Conservation (phyloP, 2,329 filamentous ascomycete genomes). For the Neospermospora avenae region DNA sequence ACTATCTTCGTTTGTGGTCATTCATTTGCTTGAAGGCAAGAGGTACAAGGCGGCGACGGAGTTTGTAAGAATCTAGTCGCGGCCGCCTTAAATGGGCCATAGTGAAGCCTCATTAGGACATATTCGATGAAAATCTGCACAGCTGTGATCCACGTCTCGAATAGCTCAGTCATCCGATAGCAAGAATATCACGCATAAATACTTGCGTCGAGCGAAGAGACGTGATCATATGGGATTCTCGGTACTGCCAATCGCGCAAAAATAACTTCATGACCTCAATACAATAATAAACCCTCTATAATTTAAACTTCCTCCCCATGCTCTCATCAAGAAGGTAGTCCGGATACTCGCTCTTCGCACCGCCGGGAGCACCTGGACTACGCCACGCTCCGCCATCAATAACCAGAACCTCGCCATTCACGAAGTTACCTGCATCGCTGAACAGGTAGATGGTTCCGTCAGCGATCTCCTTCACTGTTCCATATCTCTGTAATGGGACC, state of each 20-base stretch:
- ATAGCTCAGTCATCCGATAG: neutral
- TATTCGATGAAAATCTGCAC: too few relatives aligned
- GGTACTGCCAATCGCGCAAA: too few relatives aligned
- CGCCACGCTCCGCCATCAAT: slow-evolving; percentile 53
- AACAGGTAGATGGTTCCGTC: slow-evolving; percentile 91
- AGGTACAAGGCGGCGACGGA: too few relatives aligned
- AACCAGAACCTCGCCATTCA: slow-evolving; percentile 79
- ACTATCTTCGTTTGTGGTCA: too few relatives aligned
- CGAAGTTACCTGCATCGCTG: slow-evolving; percentile 78
- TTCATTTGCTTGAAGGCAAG: too few relatives aligned
- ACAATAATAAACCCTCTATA: slow-evolving; percentile 2
- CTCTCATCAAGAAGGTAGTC: slow-evolving; percentile 30
- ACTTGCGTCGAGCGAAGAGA: too few relatives aligned
- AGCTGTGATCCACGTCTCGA: neutral
- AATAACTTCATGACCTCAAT: too few relatives aligned
- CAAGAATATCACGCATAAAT: too few relatives aligned
- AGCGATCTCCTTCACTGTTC: slow-evolving; percentile 80
- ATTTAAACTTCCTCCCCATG: slow-evolving; percentile 18
- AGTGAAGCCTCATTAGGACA: too few relatives aligned
- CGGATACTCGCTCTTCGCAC: slow-evolving; percentile 26
- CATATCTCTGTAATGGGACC: slow-evolving; percentile 74
- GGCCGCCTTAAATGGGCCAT: too few relatives aligned
- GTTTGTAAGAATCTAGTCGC: too few relatives aligned
- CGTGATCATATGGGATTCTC: too few relatives aligned
- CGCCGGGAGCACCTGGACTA: slow-evolving; percentile 20